Conservation (phyloP, 2,329 filamentous ascomycete species). For the Aspergillus arachidicola region DNA sequence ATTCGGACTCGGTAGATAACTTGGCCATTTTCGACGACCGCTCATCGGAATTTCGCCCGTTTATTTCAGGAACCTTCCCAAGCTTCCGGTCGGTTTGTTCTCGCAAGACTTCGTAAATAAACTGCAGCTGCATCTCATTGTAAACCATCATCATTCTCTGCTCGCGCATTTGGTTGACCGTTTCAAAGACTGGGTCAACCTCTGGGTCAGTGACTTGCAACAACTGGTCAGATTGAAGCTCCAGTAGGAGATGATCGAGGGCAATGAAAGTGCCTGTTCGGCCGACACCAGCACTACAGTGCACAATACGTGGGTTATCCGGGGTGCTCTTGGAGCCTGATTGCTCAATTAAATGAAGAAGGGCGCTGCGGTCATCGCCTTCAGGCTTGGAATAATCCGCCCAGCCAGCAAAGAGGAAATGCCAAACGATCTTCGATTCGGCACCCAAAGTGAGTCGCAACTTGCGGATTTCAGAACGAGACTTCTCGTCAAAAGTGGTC, state of each 20-base stretch:
- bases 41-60: constrained; percentile 26
- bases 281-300: constrained; percentile 91
- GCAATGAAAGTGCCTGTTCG: constrained; percentile 94
- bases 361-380: constrained; percentile 52
- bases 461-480: constrained; percentile 71
- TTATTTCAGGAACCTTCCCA: constrained; percentile 28
- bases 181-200: constrained; percentile 72
- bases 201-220: constrained; percentile 50
- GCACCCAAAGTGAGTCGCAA: constrained; percentile 56
- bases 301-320: constrained; percentile 75
- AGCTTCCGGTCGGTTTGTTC: constrained; percentile 51
- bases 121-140: constrained; percentile 77
- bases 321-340: constrained; percentile 49
- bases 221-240: constrained; percentile 75
- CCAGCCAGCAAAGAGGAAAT: constrained; percentile 85
- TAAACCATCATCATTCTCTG: constrained; percentile 97
- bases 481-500: constrained; percentile 57
- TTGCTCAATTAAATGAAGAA: constrained; percentile 54
- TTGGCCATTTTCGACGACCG: constrained; percentile 41
- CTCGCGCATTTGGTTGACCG: constrained; percentile 78
- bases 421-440: constrained; percentile 70
- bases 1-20: constrained; percentile 31
- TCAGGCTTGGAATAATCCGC: constrained; percentile 84
- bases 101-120: constrained; percentile 84
- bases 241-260: constrained; percentile 84